These are phyloP conservation scores for Dacryopinax primogenitus DNA, from an alignment of 768 basidiomycete genomes.

Conservation along the genomic window DNA sequence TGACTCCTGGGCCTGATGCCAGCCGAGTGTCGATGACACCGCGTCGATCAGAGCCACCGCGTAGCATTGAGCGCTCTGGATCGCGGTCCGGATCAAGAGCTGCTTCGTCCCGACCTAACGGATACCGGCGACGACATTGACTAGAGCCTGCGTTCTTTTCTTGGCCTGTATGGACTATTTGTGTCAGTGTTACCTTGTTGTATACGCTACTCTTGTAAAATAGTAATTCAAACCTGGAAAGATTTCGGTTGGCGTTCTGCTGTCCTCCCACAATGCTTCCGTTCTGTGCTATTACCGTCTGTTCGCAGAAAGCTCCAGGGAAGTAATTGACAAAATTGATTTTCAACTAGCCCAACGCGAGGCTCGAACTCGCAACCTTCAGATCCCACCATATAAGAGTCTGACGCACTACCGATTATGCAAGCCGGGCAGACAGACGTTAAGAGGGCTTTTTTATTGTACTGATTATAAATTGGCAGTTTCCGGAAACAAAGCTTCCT, in stretches of 20 bases:
- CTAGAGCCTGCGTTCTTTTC: neutral
- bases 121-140: neutral
- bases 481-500: no score
- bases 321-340: neutral
- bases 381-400: constrained; percentile 32
- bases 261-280: no score
- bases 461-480: no score
- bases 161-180: neutral
- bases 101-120: neutral
- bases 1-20: neutral
- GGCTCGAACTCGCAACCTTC: constrained; percentile 79
- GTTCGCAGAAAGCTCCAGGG: no score
- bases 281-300: no score
- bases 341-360: constrained; percentile 54
- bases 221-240: no score
- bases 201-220: no score
- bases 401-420: constrained; percentile 8
- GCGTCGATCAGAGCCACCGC: neutral
- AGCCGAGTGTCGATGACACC: neutral
- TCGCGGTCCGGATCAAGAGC: neutral
- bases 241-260: no score
- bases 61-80: neutral
- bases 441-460: no score
- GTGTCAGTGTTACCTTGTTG: no score
- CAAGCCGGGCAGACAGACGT: neutral